Base-by-base conservation (phyloP, 1,284 basidiomycete genomes). In the Pseudozyma tsukubaensis region DNA sequence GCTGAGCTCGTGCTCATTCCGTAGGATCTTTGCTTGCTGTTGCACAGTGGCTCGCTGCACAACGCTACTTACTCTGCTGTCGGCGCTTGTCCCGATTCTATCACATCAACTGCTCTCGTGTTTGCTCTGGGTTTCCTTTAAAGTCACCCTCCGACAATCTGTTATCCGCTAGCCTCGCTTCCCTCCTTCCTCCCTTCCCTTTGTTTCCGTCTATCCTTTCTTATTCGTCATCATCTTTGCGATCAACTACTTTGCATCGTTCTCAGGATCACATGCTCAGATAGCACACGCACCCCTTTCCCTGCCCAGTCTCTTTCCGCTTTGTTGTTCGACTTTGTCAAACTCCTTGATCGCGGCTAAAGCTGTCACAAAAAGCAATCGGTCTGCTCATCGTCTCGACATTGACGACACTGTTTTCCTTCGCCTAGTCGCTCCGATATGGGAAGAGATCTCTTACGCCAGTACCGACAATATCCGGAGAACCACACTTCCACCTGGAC, bases 361-460 rank as follows among this genome's bases (percentile, higher is more conserved):
- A 29, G 24, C 24, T 29, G 6, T 6, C 6, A 29, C 24, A 29
- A 29, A 6, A 29, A 29, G 24, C 3, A 6, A 40, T 40, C n/a
- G 39, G 8, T 40, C 39, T 8, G 12, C 13, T 40, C 39, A 40
- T 40, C 8, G 12, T n/a, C 13, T 40, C 39, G 39, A 24, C 29
- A 48, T 21, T 11, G 45, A 48, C 24, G 24, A 29, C 24, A 29
- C 24, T 29, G 24, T 6, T 29, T 19, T 14, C 49, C 34, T 34
- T 48, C 14, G 43, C 35, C 36, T 50, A 13, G 52, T 50, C 32
- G 51, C 43, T 51, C 37, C 62, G 69, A 50, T 56, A 72, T 72
- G 69, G 19, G 18, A 58, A 52, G 44, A 24, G 59, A 59, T 29
- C 44, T 59, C 10, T 39, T 21, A 13, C 21, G 39, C 29, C 47